These are phyloP conservation scores for Aureobasidium vineae DNA, from an alignment of 2,329 filamentous ascomycete genomes.

Conservation along the genomic window DNA sequence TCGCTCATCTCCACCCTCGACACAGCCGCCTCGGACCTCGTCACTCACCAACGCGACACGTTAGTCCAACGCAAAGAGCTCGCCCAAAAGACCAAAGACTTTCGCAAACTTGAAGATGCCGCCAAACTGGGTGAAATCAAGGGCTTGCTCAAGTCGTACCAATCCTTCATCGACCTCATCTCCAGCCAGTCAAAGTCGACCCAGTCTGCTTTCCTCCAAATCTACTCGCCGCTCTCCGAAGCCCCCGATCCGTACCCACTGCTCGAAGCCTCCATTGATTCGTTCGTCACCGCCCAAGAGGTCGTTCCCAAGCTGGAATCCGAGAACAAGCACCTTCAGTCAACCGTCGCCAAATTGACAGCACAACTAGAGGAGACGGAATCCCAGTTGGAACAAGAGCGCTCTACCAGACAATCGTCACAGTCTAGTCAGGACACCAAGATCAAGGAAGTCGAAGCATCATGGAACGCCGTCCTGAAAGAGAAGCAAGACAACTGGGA, in stretches of 20 bases:
- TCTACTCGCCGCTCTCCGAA: slow-evolving; percentile 91
- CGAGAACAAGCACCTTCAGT: slow-evolving; percentile 85
- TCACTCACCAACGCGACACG: slow-evolving; percentile 90
- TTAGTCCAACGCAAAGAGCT: slow-evolving; percentile 94
- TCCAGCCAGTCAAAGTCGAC: slow-evolving; percentile 95
- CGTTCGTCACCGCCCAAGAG: slow-evolving; percentile 87
- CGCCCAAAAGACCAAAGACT: slow-evolving; percentile 99
- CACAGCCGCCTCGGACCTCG: slow-evolving; percentile 90
- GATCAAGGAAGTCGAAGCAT: slow-evolving; percentile 84
- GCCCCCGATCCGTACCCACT: slow-evolving; percentile 95
- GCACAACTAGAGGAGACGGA: slow-evolving; percentile 81
- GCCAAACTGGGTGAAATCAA: slow-evolving; percentile 88
- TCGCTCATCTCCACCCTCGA: slow-evolving; percentile 82
- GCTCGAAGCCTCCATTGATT: slow-evolving; percentile 93
- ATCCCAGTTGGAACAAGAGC: slow-evolving; percentile 73
- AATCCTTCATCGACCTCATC: slow-evolving; percentile 93
- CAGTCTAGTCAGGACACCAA: slow-evolving; percentile 74
- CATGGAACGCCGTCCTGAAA: slow-evolving; percentile 83
- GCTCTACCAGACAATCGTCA: slow-evolving; percentile 66
- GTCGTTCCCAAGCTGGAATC: slow-evolving; percentile 83
- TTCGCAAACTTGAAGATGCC: slow-evolving; percentile 86
- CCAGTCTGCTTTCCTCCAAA: slow-evolving; percentile 86
- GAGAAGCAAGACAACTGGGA: slow-evolving; percentile 98
- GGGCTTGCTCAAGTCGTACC: slow-evolving; percentile 81
- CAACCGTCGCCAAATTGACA: slow-evolving; percentile 71